Base-by-base conservation (phyloP, 768 basidiomycete species). In the Tylopilus rubrobrunneus region DNA sequence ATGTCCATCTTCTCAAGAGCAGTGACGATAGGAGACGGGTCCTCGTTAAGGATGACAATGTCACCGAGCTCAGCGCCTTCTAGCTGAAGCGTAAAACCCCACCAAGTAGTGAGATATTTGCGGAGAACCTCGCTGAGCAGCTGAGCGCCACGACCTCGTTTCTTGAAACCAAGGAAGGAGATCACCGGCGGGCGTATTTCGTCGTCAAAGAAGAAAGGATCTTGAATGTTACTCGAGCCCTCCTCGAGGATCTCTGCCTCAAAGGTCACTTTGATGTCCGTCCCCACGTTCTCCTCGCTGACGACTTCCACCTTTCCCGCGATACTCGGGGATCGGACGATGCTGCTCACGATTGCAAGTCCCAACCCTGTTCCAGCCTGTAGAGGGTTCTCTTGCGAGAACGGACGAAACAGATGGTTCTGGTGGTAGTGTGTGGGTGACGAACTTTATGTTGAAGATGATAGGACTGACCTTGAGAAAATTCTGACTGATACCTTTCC, bases 401-500 rank as follows among this genome's bases (percentile, higher is more conserved):
- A 98, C 0, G 95, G 95, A 61, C 96, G 95, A 74, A 97, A 98
- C 6, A 98, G 76, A 72, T 95, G 91, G 62, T 97, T 93, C 88
- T 89, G 59, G 10, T 34, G 11, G 43, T 34, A 17, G 44, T 23
- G 7, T 28, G 46, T 53, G 40, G 52, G 48, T 48, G 28, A 53
- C 48, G 10, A 50, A 25, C 19, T 9, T 11, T 49, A 7, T 19
- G 27, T 40, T 44, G n/a, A 4, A 5, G 48, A 51, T 37, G 45
- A 57, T 17, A 11, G 15, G 23, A 60, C 63, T 45, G 55, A 87
- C 90, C 81, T 92, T 91, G 55, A 96, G 74, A 71, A 98, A 98
- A 55, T 89, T 87, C 61, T 89, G 89, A 65, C 90, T 93, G 57
- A 98, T 98, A 23, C 94, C 94, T 82, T 95, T 98, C 46, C 94